Base-by-base conservation (phyloP, 164 flowering plant species). In the Tinospora cordifolia region DNA sequence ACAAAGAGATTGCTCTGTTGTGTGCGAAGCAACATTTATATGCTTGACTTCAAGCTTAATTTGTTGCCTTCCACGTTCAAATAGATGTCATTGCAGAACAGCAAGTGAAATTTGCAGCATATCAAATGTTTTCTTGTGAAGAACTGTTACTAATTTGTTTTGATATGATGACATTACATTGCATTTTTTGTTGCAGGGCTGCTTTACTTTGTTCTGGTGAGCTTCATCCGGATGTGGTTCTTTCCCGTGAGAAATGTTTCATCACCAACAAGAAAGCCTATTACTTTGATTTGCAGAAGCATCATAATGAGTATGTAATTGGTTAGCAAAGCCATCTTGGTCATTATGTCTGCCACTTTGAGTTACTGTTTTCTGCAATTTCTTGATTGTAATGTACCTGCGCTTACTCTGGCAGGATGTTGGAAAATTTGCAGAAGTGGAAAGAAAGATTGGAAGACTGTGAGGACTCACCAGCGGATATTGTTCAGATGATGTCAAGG, bases 191-290 rank as follows among this genome's bases (percentile, higher is more conserved):
- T 75, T 87, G 79, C 87, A 93, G 98, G 98, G 81, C 87, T 54
- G 65, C 86, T 81, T 80, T 83, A 62, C 83, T 93, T 63, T 88
- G 92, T 82, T 90, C 90, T 62, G 92, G 94, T 65, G 63, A 80
- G 73, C 82, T 83, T 79, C 97, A 91, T 71, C 97, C 98, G n/a
- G 97, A 93, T 83, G 80, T 79, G 51, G 71, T 90, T 75, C 70
- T 81, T 75, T 41, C 30, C 13, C 71, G 74, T 66, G 96, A 87
- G 65, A 75, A 67, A 67, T 38, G 65, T 77, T 70, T 86, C 57
- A 84, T 69, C 79, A 77, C 81, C 46, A 83, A 71, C 46, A 87
- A 85, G 81, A 87, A 77, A 66, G 81, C 75, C 38, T 88, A 88
- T 76, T 85, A 85, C 77, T 72, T 71, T 7, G 85, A 87, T 75